Evolutionary conservation across 208 protist genomes (phyloP).

Genomic region (Leishmania turanica): DNA sequence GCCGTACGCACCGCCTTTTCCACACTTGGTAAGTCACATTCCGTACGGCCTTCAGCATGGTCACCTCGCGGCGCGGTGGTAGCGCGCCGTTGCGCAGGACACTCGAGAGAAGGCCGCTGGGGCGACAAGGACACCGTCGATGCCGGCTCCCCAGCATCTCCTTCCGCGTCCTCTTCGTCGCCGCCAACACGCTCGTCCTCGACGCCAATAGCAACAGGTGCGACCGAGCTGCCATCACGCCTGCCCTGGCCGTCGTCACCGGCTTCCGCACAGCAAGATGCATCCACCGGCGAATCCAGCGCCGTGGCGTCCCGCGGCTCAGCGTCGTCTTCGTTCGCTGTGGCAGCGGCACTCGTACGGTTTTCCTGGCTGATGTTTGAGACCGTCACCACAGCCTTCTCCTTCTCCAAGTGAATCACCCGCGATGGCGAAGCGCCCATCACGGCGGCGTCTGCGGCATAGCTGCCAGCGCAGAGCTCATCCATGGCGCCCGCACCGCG

Average conservation of each 20-base stretch:
- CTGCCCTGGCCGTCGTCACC: background rate
- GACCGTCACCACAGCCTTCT: background rate
- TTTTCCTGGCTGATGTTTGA: background rate
- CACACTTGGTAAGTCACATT: background rate
- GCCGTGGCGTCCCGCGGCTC: background rate
- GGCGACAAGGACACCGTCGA: background rate
- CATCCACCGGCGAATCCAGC: background rate
- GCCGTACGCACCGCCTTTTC: background rate
- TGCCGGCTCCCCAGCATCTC: background rate
- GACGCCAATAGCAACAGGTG: background rate
- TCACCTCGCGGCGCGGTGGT: too few species aligned
- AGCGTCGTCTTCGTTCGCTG: background rate
- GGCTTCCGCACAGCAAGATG: background rate
- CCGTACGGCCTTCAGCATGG: background rate
- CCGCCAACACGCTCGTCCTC: background rate
- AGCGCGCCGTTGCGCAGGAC: background rate
- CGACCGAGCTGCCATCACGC: background rate
- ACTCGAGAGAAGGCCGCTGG: background rate
- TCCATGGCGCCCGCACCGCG: background rate
- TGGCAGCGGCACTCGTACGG: background rate
- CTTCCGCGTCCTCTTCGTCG: background rate
- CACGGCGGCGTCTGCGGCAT: background rate
- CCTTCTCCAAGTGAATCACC: background rate
- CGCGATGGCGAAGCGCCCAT: background rate
- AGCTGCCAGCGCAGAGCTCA: background rate